Evolutionary conservation across 1,139 yeast species (phyloP), one percentile per base, ranked within the genome.

Genomic region (Debaryomyces subglobosus): DNA sequence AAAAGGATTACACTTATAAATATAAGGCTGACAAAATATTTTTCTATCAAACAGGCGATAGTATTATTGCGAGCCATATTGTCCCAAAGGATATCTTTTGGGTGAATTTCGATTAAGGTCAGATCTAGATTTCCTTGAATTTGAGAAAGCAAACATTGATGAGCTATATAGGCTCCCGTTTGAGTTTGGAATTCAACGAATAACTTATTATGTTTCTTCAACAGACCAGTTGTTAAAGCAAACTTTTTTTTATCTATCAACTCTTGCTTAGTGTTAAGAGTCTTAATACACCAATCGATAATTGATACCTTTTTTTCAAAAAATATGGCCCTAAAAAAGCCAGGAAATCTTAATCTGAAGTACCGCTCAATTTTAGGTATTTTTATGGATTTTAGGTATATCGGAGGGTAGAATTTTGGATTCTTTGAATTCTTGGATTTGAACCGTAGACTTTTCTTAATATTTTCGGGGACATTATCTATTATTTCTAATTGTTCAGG

Each of bases 1-100:
- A 84, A 72, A 1, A 84, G 61, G 4, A 82, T 81, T 0, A 85
- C 67, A 5, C 72, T 49, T 10, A 81, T 65, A 39, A 80, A 72
- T 3, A 78, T 38, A 1, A 77, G 49, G 34, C 74, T 73, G 0
- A 83, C 81, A 5, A 72, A 32, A 12, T 75, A 67, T 23, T 69
- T 65, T 58, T 79, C 72, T 0, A 76, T 23, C 24, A 71, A 61
- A 8, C 64, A 62, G 2, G 62, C 49, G 39, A 69, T 53, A 6
- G 69, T 63, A 42, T 72, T 69, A n/a, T 66, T 63, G 3, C 72
- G 53, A 0, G 73, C 60, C 1, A 84, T 48, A 57, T 84, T 85
- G 1, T 67, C 58, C 92, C 94, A 86, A 1, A 81, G 62, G 0
- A 86, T 68, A 58, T 85, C 89, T 9, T 70, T 60, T 1, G 88